These are phyloP conservation scores for Synchytrium microbalum DNA, from an alignment of 371 early-diverging fungal genomes.

Conservation along the genomic window DNA sequence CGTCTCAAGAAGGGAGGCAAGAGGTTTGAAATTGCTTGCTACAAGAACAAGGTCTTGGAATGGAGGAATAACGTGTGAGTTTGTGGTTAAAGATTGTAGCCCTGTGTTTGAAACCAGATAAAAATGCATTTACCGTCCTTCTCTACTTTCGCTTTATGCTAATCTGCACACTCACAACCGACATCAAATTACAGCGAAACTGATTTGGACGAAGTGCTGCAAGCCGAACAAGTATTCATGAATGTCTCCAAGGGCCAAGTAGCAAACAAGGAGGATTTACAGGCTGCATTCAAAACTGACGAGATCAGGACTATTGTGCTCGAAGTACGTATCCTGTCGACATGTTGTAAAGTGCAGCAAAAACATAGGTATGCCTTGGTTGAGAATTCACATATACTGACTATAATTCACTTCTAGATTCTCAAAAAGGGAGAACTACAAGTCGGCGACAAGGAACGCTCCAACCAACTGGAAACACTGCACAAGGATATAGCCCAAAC, in stretches of 20 bases:
- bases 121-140: neutral
- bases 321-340: slow-evolving; percentile 47
- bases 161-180: neutral
- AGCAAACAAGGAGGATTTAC: slow-evolving; percentile 80
- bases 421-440: slow-evolving; percentile 92
- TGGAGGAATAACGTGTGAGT: slow-evolving; percentile 87
- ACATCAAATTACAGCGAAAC: slow-evolving; percentile 62
- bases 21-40: slow-evolving; percentile 94
- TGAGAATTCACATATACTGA: neutral
- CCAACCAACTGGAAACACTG: slow-evolving; percentile 68
- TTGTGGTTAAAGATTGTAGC: neutral
- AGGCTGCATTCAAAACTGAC: slow-evolving; percentile 80
- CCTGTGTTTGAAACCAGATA: neutral
- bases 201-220: slow-evolving; percentile 92
- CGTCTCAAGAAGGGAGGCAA: slow-evolving; percentile 94
- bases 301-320: slow-evolving; percentile 72
- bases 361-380: neutral
- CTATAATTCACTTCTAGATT: slow-evolving; percentile 52
- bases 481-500: slow-evolving; percentile 87
- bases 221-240: slow-evolving; percentile 82
- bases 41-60: slow-evolving; percentile 97
- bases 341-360: neutral
- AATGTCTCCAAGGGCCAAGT: slow-evolving; percentile 96
- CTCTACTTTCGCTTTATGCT: neutral
- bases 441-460: slow-evolving; percentile 91